Base-by-base conservation (phyloP, 1,284 basidiomycete species). In the Ustilago trichophora region DNA sequence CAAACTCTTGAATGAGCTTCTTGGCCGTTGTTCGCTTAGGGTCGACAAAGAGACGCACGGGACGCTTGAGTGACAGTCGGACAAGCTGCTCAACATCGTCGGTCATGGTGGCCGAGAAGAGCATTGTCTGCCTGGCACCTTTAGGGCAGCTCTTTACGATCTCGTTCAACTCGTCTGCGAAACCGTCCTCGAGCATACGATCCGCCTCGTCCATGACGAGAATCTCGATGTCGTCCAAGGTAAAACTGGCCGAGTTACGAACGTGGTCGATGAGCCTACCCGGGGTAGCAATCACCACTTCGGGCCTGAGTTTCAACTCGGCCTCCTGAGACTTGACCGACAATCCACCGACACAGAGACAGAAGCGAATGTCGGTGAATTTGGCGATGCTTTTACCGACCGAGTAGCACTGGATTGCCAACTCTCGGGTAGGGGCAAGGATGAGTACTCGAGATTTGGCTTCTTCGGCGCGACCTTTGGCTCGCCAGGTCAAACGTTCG, bases 21-120 rank as follows among this genome's bases (percentile, higher is more conserved):
- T 88, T 87, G 12, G 94, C 93, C 0, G 92, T 95, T 32, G 87
- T 89, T 52, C 91, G 87, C 81, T 93, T 93, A 7, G 92, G 92
- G 80, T 98, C 95, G 27, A 98, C 93, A 81, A 98, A 98, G 24
- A 98, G 86, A 34, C 93, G 87, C 6, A 70, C 56, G 2, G 66
- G 93, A 70, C 88, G 88, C 76, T 88, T 89, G 19, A 99, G 86
- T 79, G 98, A 98, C 81, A 96, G 95, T 76, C 92, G 87, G 13
- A 95, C 91, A 43, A 99, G 84, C 21, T 94, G 87, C 80, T 98
- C 95, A 32, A 98, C 96, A 1, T 92, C 91, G 15, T 95, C 87
- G 8, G 96, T 96, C 96, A 99, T 98, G 15, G 95, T 99, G 15
- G 95, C 95, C n/a, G 92, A 94, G 85, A 98, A 99, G 72, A 99